A percentile compares a stretch with the other conserved stretches of the same genome.
Conservation (phyloP, 768 basidiomycete genomes). For the Chiua virens region DNA sequence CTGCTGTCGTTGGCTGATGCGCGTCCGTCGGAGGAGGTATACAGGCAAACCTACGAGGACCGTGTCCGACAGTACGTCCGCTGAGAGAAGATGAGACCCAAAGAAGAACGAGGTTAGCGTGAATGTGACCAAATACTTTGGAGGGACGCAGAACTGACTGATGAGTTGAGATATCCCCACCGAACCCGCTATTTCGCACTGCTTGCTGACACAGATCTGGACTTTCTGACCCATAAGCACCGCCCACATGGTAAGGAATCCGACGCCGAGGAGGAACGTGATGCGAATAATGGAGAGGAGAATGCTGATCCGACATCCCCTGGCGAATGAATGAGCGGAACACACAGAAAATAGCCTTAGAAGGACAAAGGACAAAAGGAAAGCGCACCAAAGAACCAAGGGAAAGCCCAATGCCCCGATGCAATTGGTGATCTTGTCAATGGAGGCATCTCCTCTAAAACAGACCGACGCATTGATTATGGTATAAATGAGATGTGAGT, state of each 20-base stretch:
- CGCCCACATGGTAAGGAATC: slow-evolving; percentile 26
- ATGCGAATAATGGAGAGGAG: slow-evolving; percentile 23
- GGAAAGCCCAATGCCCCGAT: slow-evolving; percentile 11
- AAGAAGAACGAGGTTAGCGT: background rate
- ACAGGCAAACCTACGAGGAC: slow-evolving; percentile 20
- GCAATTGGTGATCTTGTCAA: slow-evolving; percentile 10
- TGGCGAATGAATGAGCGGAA: slow-evolving; percentile 5
- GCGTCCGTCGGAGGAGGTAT: slow-evolving; percentile 3
- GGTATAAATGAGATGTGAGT: too few relatives aligned
- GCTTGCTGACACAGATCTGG: background rate
- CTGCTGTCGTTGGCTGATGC: slow-evolving; percentile 9
- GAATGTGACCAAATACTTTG: too few relatives aligned
- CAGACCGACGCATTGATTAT: background rate
- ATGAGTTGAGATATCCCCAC: slow-evolving; percentile 20
- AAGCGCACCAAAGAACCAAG: slow-evolving; percentile 21
- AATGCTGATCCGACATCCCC: slow-evolving; percentile 26
- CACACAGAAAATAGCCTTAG: background rate
- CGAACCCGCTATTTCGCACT: background rate
- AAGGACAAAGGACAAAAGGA: background rate
- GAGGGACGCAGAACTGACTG: slow-evolving; percentile 11
- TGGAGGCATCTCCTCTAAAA: background rate
- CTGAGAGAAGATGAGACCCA: slow-evolving; percentile 3
- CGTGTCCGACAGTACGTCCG: slow-evolving; percentile 19
- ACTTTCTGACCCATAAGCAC: slow-evolving; percentile 17
- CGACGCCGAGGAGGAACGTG: slow-evolving; percentile 3